A percentile compares a stretch with the other conserved stretches of the same genome.
Evolutionary conservation across 2,329 filamentous ascomycete species (phyloP).

Genomic region (Alternaria longipes): DNA sequence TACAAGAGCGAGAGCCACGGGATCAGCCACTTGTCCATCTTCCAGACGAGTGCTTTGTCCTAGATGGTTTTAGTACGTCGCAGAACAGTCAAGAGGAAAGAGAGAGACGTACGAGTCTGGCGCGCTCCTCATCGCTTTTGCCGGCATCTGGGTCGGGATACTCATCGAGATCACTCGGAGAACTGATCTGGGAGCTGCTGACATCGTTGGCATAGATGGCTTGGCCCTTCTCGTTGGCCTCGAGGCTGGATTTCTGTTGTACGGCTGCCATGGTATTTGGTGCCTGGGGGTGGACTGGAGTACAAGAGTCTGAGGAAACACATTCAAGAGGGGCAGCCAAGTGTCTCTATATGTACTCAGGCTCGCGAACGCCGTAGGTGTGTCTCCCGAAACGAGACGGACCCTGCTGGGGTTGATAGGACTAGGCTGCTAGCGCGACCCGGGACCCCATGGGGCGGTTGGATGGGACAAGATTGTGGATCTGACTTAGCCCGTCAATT

Average conservation of each 20-base stretch:
- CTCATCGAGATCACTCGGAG: slow-evolving; percentile 41
- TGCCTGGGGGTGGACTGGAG: slow-evolving; percentile 22
- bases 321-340: slow-evolving; percentile 23
- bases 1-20: slow-evolving; percentile 55
- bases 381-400: slow-evolving; percentile 21
- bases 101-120: slow-evolving; percentile 36
- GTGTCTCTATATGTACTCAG: slow-evolving; percentile 45
- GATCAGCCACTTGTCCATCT: slow-evolving; percentile 54
- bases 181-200: slow-evolving; percentile 36
- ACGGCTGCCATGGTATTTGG: slow-evolving; percentile 41
- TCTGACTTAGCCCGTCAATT: slow-evolving; percentile 38
- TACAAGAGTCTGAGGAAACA: slow-evolving; percentile 29
- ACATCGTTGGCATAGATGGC: slow-evolving; percentile 38
- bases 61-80: slow-evolving; percentile 29
- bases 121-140: slow-evolving; percentile 47
- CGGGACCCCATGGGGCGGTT: slow-evolving; percentile 50
- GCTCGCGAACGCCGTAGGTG: slow-evolving; percentile 18
- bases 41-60: slow-evolving; percentile 52
- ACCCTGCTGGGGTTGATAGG: slow-evolving; percentile 18
- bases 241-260: slow-evolving; percentile 35
- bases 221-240: slow-evolving; percentile 36
- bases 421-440: slow-evolving; percentile 31
- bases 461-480: slow-evolving; percentile 42
- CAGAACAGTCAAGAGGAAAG: not conserved
- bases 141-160: slow-evolving; percentile 48